These are phyloP conservation scores for Salicornia ramosissima DNA, from an alignment of 148 eudicot genomes.

Conservation along the genomic window DNA sequence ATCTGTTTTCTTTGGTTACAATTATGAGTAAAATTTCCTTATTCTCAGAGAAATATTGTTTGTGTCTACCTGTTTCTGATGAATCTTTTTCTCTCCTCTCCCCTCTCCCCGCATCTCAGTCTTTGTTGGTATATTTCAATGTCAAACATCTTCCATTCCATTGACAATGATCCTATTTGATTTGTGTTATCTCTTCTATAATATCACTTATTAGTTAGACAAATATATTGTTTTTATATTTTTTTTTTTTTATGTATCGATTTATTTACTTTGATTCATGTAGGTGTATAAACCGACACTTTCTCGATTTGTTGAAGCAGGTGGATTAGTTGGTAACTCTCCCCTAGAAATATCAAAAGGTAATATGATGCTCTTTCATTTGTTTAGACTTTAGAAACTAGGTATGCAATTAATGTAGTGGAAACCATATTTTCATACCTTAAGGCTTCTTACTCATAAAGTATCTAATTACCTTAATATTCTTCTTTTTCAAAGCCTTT, in stretches of 20 bases:
- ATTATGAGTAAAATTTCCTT: too few species aligned
- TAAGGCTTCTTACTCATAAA: background rate
- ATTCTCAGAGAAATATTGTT: too few species aligned
- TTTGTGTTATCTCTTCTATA: background rate
- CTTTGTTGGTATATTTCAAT: background rate
- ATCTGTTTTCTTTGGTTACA: too few species aligned
- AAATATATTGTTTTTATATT: background rate
- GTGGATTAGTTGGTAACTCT: constrained; percentile 74
- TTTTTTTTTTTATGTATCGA: background rate
- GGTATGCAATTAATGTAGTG: background rate
- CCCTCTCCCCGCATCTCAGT: background rate
- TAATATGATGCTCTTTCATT: constrained; percentile 20
- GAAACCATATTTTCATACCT: background rate
- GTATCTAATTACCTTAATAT: background rate
- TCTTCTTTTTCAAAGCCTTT: background rate
- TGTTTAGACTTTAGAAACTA: constrained; percentile 3
- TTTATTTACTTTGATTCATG: constrained; percentile 18
- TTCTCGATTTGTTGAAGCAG: constrained; percentile 59
- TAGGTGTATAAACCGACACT: constrained; percentile 89
- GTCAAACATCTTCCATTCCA: background rate
- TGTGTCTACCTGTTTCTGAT: background rate
- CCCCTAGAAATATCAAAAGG: constrained; percentile 90
- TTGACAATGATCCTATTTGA: background rate
- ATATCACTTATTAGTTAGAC: background rate
- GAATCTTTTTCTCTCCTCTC: background rate